Evolutionary conservation across 495 filamentous ascomycete species (phyloP).

Genomic region (Aspergillus haitiensis): DNA sequence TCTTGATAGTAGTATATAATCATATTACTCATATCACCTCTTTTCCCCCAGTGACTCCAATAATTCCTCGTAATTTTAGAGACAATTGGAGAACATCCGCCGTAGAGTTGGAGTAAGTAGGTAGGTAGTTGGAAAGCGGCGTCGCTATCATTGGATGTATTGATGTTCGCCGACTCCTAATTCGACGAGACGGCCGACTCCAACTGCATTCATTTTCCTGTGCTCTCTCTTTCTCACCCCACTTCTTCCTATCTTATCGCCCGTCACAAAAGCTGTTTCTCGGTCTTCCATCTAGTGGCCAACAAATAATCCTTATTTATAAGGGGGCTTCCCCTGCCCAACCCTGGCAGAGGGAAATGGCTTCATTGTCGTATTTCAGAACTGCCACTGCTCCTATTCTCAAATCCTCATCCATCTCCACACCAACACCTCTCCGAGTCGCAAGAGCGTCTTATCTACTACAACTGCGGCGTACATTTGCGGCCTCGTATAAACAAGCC

Average conservation of each 20-base stretch:
- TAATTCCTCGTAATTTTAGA: too few species aligned
- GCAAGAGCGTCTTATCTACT: slow-evolving; percentile 4
- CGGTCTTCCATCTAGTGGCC: too few species aligned
- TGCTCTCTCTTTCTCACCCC: slow-evolving; percentile 1
- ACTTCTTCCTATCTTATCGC: slow-evolving; percentile 13
- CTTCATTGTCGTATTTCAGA: slow-evolving; percentile 4
- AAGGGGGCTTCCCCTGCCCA: not conserved
- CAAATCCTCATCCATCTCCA: slow-evolving; percentile 12
- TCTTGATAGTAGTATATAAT: too few species aligned
- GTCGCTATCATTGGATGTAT: slow-evolving; percentile 10
- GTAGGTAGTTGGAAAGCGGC: too few species aligned
- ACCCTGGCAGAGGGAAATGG: slow-evolving; percentile 6
- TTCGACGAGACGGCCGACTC: slow-evolving; percentile 14
- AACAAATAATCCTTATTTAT: too few species aligned
- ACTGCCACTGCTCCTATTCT: not conserved
- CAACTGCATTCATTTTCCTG: too few species aligned
- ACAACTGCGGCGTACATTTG: slow-evolving; percentile 26
- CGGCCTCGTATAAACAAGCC: slow-evolving; percentile 27
- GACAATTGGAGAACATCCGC: not conserved
- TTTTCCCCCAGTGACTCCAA: too few species aligned
- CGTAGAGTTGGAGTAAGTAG: not conserved
- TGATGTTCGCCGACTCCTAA: slow-evolving; percentile 6
- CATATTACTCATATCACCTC: too few species aligned
- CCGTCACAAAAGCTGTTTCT: too few species aligned
- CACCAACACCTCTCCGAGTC: slow-evolving; percentile 4